These are phyloP conservation scores for Epithemia pelagica DNA, from an alignment of 108 stramenopile species.

Conservation along the genomic window DNA sequence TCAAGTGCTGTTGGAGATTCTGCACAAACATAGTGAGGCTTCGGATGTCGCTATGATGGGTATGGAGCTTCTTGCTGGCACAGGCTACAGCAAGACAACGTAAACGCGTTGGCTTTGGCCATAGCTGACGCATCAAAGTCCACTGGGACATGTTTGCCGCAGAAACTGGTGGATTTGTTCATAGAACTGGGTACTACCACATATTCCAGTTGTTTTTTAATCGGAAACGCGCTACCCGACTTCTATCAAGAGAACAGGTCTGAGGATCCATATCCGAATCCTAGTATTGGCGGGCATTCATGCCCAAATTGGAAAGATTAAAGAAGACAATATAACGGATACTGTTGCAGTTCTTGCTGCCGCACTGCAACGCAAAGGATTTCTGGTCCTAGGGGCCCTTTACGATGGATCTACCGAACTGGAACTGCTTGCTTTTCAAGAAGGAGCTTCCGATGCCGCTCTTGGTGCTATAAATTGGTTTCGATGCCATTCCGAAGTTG, in stretches of 20 bases:
- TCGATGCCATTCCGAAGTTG: constrained; percentile 43
- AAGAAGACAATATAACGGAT: background rate
- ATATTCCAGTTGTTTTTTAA: too few relatives aligned
- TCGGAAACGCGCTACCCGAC: background rate
- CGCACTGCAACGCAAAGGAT: constrained; percentile 47
- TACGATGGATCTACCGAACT: constrained; percentile 31
- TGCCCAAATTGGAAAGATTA: constrained; percentile 15
- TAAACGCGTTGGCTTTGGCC: too few relatives aligned
- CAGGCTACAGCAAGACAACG: constrained; percentile 27
- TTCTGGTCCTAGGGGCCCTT: constrained; percentile 44
- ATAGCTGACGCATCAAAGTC: too few relatives aligned
- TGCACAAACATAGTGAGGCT: constrained; percentile 33
- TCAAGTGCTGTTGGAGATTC: constrained; percentile 20
- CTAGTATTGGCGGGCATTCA: background rate
- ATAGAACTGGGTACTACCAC: too few relatives aligned
- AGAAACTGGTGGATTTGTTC: too few relatives aligned
- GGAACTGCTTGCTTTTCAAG: constrained; percentile 27
- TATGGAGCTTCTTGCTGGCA: constrained; percentile 46
- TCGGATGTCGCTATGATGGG: constrained; percentile 60
- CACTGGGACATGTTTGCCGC: too few relatives aligned
- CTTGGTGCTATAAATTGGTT: constrained; percentile 47
- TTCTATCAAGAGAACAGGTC: background rate
- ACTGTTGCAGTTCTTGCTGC: constrained; percentile 19
- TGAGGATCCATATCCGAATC: background rate
- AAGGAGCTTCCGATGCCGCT: constrained; percentile 37